Conservation (phyloP, 2,329 filamentous ascomycete genomes). For the Bipolaris zeicola region DNA sequence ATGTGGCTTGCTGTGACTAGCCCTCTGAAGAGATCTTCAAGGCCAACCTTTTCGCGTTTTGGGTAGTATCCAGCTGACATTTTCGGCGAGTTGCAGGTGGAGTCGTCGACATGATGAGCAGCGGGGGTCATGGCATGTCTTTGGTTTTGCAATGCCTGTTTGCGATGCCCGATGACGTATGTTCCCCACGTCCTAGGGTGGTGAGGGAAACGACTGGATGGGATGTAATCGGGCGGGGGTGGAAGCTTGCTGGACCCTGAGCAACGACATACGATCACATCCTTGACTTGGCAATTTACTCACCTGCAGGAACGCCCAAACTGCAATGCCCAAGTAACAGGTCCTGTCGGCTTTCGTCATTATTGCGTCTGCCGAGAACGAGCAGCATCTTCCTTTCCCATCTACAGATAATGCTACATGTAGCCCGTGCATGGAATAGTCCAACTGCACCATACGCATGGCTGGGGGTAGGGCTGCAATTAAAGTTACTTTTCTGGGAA, state of each 20-base stretch:
- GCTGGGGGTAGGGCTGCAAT: neutral
- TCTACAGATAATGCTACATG: neutral
- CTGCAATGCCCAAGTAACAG: neutral
- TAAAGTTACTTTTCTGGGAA: neutral
- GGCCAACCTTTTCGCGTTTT: constrained; percentile 46
- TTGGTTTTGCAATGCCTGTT: too few relatives aligned
- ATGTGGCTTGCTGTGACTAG: constrained; percentile 59
- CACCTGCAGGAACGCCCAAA: too few relatives aligned
- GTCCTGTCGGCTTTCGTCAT: neutral
- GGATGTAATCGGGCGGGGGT: too few relatives aligned
- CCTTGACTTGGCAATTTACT: too few relatives aligned
- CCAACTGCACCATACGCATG: neutral
- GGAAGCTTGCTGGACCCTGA: too few relatives aligned
- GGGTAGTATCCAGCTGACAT: constrained; percentile 48
- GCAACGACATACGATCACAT: too few relatives aligned
- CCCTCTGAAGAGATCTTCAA: constrained; percentile 46
- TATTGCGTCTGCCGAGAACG: neutral
- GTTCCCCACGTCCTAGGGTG: too few relatives aligned
- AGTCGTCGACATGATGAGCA: too few relatives aligned
- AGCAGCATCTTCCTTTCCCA: neutral
- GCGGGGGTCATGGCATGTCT: too few relatives aligned
- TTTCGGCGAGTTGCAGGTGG: neutral
- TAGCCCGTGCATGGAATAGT: neutral
- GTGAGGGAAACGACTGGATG: too few relatives aligned
- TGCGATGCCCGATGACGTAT: too few relatives aligned